Base-by-base conservation (phyloP, 2,329 filamentous ascomycete genomes). In the Nectriaceae sp. region DNA sequence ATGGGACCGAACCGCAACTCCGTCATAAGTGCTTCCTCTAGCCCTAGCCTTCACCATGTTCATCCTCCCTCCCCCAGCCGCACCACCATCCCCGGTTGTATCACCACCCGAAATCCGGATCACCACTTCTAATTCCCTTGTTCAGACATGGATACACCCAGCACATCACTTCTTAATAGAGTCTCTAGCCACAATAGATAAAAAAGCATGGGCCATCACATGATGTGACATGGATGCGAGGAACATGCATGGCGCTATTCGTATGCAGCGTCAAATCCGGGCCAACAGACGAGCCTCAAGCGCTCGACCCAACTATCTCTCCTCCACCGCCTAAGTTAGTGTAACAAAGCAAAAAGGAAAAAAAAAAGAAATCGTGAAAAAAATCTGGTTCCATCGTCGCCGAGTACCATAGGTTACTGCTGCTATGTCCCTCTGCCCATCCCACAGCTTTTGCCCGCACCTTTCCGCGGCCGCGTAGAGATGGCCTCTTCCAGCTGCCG, bases 211-310 rank as follows among this genome's bases (percentile, higher is more conserved):
- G 19, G 18, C 19, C 21, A 38, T 56, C 53, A 54, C 53, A 54
- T 56, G 53, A 56, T 36, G 37, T 19, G 11, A 16, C 20, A 11
- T 13, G 35, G 36, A 43, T 54, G 53, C 53, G 41, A 37, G 51
- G 29, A 24, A 18, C 29, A 42, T 54, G 43, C 48, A 54, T 48
- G 48, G 51, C 43, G 51, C 21, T 39, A 39, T 39, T 21, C 20
- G 5, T 18, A 39, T 18, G 16, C 19, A 21, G 33, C 16, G 33
- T 36, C 33, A 36, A 36, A 10, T 36, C 33, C n/a, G 33, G 33
- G n/a, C 33, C 33, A 36, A 36, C 33, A 36, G 16, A 6, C 24
- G 24, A 13, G 6, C 24, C 24, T 29, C 24, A n/a, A n/a, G n/a
- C n/a, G n/a, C 13, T 29, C 6, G 24, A 29, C 24, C 13, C 13